Evolutionary conservation across 306 rosid genomes (phyloP).

Genomic region (Rosa chinensis): DNA sequence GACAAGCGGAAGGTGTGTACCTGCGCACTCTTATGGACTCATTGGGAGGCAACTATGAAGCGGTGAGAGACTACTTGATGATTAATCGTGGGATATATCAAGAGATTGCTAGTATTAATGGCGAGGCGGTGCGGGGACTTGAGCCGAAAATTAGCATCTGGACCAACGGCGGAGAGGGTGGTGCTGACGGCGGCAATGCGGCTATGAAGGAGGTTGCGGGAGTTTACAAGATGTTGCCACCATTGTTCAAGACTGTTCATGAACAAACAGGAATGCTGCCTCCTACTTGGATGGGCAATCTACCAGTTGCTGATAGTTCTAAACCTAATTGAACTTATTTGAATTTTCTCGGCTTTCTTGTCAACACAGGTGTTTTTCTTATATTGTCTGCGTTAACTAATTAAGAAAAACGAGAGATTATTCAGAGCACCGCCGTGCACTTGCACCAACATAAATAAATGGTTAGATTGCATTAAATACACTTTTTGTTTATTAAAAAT

Average conservation of each 20-base stretch:
- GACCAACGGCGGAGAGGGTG: not conserved
- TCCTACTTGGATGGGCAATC: conserved; percentile 38
- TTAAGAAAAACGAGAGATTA: too few species aligned
- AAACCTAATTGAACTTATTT: not conserved
- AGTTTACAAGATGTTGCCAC: conserved; percentile 39
- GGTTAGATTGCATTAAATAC: too few species aligned
- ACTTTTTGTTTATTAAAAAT: too few species aligned
- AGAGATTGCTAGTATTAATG: conserved; percentile 31
- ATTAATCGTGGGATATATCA: conserved; percentile 19
- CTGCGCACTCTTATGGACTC: conserved; percentile 3
- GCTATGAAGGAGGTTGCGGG: conserved; percentile 38
- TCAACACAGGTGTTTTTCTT: too few species aligned
- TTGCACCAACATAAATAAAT: too few species aligned
- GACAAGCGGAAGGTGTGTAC: conserved; percentile 16
- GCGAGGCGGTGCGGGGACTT: conserved; percentile 20
- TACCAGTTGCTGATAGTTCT: conserved; percentile 1
- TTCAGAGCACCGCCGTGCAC: too few species aligned
- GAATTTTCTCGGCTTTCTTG: too few species aligned
- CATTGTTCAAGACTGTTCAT: conserved; percentile 37
- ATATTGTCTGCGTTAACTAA: too few species aligned
- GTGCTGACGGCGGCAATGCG: not conserved
- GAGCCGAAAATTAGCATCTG: conserved; percentile 34
- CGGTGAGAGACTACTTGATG: conserved; percentile 28
- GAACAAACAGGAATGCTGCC: conserved; percentile 45
- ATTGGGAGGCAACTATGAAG: conserved; percentile 21